These are phyloP conservation scores for Persicaria maculosa DNA, from an alignment of 148 eudicot genomes.

Conservation along the genomic window DNA sequence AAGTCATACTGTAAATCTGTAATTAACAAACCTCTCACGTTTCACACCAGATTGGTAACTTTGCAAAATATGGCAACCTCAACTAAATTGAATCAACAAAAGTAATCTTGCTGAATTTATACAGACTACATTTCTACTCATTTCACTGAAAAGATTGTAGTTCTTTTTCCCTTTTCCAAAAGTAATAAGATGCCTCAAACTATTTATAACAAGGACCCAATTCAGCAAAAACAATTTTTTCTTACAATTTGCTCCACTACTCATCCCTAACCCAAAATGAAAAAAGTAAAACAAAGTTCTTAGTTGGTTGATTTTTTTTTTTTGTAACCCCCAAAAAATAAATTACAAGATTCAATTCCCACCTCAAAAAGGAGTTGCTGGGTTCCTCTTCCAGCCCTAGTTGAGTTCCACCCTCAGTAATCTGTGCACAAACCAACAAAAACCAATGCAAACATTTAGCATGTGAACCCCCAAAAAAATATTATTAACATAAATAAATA, in stretches of 20 bases:
- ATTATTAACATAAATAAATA: too few relatives aligned
- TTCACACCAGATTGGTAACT: too few relatives aligned
- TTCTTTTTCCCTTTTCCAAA: background rate
- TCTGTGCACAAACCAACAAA: conserved; percentile 57
- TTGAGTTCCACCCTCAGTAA: conserved; percentile 33
- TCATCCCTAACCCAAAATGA: background rate
- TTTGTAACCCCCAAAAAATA: conserved; percentile 7
- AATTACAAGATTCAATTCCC: conserved; percentile 9
- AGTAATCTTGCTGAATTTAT: background rate
- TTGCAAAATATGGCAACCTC: too few relatives aligned
- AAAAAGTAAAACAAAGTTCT: conserved; percentile 5
- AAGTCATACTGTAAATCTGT: too few relatives aligned
- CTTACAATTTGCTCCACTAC: conserved; percentile 1
- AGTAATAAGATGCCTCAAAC: background rate
- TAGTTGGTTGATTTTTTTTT: conserved; percentile 4
- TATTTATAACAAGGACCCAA: conserved; percentile 1
- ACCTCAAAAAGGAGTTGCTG: conserved; percentile 1
- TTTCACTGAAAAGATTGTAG: background rate
- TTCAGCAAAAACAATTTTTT: conserved; percentile 7
- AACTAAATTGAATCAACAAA: background rate
- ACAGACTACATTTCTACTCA: background rate
- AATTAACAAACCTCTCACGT: too few relatives aligned
- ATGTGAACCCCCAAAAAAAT: background rate
- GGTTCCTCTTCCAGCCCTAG: conserved; percentile 4
- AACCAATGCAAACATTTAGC: background rate